phyloP scores from a whole-genome alignment of 192 early-diverging fungal species.

The Podila verticillata region DNA sequence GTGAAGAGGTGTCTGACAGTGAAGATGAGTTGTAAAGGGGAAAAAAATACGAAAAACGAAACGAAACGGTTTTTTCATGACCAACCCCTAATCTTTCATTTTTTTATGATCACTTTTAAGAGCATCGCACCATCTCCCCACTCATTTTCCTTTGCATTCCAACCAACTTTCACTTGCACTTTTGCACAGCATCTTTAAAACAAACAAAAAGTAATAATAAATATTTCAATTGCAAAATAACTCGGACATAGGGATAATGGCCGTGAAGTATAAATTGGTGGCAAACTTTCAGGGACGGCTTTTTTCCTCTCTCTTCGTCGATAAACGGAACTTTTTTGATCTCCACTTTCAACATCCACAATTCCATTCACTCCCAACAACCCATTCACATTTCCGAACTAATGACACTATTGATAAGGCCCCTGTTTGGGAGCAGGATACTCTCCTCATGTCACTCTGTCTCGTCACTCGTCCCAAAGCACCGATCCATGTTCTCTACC shows the following conservation, averaged over 20 bases:
- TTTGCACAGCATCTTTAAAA: background rate
- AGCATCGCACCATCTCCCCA: background rate
- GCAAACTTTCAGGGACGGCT: background rate
- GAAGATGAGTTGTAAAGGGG: constrained; percentile 52
- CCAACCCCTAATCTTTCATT: background rate
- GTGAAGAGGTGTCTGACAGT: constrained; percentile 58
- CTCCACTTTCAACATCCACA: background rate
- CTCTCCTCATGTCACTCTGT: background rate
- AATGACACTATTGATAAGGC: background rate
- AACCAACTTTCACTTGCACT: background rate
- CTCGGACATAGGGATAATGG: background rate
- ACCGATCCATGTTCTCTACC: constrained; percentile 28
- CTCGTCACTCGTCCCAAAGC: background rate
- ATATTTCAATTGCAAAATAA: background rate
- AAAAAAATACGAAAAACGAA: background rate
- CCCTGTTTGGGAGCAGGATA: constrained; percentile 2
- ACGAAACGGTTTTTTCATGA: background rate
- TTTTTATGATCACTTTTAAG: background rate
- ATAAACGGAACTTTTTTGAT: background rate
- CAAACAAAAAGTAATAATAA: background rate
- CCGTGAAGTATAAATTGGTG: background rate
- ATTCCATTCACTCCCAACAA: background rate
- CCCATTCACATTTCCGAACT: background rate
- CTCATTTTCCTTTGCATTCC: background rate
- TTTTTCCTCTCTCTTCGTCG: background rate